Evolutionary conservation across 805 yeast genomes (phyloP), one percentile per base, ranked within the genome.

Genomic region (Yarrowia sp.): DNA sequence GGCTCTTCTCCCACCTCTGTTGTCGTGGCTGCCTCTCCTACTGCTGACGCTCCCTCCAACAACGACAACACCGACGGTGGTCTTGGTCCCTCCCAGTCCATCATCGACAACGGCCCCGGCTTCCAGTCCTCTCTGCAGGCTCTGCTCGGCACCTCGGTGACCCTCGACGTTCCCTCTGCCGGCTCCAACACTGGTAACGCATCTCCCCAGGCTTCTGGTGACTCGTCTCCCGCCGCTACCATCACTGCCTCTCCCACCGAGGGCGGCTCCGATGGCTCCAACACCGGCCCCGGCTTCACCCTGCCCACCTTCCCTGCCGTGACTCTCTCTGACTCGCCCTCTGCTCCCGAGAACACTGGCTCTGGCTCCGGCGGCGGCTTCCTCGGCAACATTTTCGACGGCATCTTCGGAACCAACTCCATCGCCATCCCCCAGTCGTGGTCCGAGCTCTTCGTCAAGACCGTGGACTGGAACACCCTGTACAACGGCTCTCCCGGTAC

Each of bases 401-500:
- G 46, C 35, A 14, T 54, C 21, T 54, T 54, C 35, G 61, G 61
- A 35, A 54, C 61, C 44, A 54, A 54, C 33, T 38, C 61, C 16
- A 17, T 54, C 3, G 44, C 22, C 11, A 38, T 54, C 46, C 61
- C 61, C 40, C 61, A 54, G 61, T 36, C 46, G 19, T 54, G 61
- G 61, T 54, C 61, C 46, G 61, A 54, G 61, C 61, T 54, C 46
- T 54, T 54, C 11, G 61, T 54, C 61, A 36, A 54, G 61, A 54
- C 61, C 16, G 61, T 54, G 5, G 61, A 54, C 61, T 54, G 61
- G 61, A 38, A 54, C 46, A 54, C 61, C 4, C 61, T 54, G 61
- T 54, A 54, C 61, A 10, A 54, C 46, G 61, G 61, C 46, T 26
- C 35, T 1, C 61, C 61, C 28, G 61, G 61, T 0, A 54, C 61